Conservation (phyloP, 2,329 filamentous ascomycete genomes). For the Xylaria sp. region DNA sequence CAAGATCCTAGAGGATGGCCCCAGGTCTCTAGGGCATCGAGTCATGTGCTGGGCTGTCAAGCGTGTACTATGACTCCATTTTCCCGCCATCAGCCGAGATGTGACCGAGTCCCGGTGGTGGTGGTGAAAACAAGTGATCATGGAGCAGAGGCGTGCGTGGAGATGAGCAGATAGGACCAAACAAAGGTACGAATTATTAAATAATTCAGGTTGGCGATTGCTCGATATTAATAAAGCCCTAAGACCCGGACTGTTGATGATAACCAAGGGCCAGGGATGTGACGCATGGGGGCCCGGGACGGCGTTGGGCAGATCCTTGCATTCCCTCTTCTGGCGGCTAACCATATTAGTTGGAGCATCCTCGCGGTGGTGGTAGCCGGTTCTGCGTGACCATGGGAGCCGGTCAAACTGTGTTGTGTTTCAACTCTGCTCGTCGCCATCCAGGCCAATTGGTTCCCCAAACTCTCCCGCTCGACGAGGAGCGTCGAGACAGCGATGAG, state of each 20-base stretch:
- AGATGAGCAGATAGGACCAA: constrained; percentile 25
- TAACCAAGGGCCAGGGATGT: constrained; percentile 37
- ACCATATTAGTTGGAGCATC: constrained; percentile 43
- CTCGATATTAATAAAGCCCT: constrained; percentile 34
- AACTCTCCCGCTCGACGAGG: not conserved
- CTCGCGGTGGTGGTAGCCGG: constrained; percentile 40
- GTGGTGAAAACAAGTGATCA: not conserved
- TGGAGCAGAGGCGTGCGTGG: constrained; percentile 3
- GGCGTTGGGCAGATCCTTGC: constrained; percentile 44
- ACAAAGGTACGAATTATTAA: constrained; percentile 20
- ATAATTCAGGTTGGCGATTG: constrained; percentile 32
- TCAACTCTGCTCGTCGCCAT: constrained; percentile 28
- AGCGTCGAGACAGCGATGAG: constrained; percentile 1
- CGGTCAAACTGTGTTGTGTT: constrained; percentile 35
- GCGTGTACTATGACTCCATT: constrained; percentile 30
- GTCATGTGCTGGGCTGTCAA: constrained; percentile 32
- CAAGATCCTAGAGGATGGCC: constrained; percentile 16
- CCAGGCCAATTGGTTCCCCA: constrained; percentile 22
- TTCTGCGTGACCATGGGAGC: constrained; percentile 43
- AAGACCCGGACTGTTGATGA: constrained; percentile 36
- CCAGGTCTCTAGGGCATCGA: constrained; percentile 14
- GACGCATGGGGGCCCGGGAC: constrained; percentile 41
- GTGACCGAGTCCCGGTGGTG: constrained; percentile 17
- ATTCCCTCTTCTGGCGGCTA: constrained; percentile 44
- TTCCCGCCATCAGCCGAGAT: constrained; percentile 23